These are phyloP conservation scores for Penicillium olsonii DNA, from an alignment of 2,329 filamentous ascomycete species.

Conservation along the genomic window DNA sequence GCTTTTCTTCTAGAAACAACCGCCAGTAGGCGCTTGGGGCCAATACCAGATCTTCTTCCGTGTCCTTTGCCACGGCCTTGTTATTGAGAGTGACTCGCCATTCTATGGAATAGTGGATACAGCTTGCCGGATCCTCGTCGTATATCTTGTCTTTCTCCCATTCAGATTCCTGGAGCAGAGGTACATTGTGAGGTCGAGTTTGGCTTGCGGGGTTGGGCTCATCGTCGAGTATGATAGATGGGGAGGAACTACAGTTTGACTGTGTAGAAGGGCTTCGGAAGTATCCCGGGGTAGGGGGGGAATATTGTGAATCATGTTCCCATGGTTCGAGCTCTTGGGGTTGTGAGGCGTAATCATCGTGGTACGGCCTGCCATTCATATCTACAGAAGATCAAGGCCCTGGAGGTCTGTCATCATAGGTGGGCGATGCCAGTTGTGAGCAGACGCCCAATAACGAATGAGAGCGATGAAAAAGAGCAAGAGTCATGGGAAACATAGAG, in stretches of 20 bases:
- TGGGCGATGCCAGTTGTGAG: too few species aligned
- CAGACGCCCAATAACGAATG: too few species aligned
- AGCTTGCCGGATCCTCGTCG: neutral
- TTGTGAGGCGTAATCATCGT: neutral
- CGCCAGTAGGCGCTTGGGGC: conserved; percentile 15
- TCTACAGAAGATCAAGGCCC: neutral
- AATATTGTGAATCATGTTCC: neutral
- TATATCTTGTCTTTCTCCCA: neutral
- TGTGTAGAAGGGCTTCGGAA: neutral
- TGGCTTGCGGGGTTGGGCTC: neutral
- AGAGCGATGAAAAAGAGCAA: too few species aligned
- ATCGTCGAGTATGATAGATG: neutral
- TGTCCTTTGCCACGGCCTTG: conserved; percentile 12
- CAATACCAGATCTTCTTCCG: conserved; percentile 17
- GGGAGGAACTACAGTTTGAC: neutral
- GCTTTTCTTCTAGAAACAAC: conserved; percentile 13
- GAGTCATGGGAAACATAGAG: too few species aligned
- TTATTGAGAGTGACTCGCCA: conserved; percentile 29
- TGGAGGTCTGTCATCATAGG: conserved; percentile 9
- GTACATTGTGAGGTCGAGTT: neutral
- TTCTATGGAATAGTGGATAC: conserved; percentile 15
- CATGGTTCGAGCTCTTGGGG: neutral
- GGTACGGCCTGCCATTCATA: neutral
- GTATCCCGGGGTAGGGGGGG: neutral
- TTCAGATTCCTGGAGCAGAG: neutral